These are phyloP conservation scores for Boletus reticuloceps DNA, from an alignment of 768 basidiomycete genomes.

Conservation along the genomic window DNA sequence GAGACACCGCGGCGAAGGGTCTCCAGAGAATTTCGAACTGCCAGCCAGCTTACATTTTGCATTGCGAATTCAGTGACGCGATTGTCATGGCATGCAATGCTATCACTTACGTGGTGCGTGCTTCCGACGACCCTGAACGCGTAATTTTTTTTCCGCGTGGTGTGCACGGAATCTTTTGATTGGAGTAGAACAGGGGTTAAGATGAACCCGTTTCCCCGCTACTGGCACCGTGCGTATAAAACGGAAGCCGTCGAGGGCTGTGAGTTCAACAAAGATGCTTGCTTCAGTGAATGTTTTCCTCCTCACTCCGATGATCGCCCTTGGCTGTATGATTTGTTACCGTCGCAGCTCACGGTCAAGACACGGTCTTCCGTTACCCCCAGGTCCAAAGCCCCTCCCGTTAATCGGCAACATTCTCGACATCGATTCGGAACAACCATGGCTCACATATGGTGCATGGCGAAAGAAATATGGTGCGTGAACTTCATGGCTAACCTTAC, in stretches of 20 bases:
- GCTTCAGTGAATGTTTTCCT: slow-evolving; percentile 3
- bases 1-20: slow-evolving; percentile 29
- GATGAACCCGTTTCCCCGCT: slow-evolving; percentile 3
- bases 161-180: not conserved
- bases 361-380: slow-evolving; percentile 15
- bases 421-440: slow-evolving; percentile 20
- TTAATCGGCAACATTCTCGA: slow-evolving; percentile 26
- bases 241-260: not conserved
- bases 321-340: slow-evolving; percentile 13
- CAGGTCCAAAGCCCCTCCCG: slow-evolving; percentile 23
- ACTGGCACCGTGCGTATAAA: slow-evolving; percentile 16
- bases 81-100: slow-evolving; percentile 18
- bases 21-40: slow-evolving; percentile 8
- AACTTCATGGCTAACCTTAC: not conserved
- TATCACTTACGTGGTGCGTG: slow-evolving; percentile 27
- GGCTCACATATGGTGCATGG: slow-evolving; percentile 30
- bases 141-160: slow-evolving; percentile 11
- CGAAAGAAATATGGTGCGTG: slow-evolving; percentile 26
- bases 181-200: slow-evolving; percentile 11
- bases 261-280: slow-evolving; percentile 12
- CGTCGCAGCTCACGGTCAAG: slow-evolving; percentile 6
- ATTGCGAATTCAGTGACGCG: slow-evolving; percentile 12
- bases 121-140: slow-evolving; percentile 8
- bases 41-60: slow-evolving; percentile 3
- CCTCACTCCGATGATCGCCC: slow-evolving; percentile 1